Evolutionary conservation across 129 eudicot species (phyloP).

Genomic region (Pseudognaphalium luteoalbum): DNA sequence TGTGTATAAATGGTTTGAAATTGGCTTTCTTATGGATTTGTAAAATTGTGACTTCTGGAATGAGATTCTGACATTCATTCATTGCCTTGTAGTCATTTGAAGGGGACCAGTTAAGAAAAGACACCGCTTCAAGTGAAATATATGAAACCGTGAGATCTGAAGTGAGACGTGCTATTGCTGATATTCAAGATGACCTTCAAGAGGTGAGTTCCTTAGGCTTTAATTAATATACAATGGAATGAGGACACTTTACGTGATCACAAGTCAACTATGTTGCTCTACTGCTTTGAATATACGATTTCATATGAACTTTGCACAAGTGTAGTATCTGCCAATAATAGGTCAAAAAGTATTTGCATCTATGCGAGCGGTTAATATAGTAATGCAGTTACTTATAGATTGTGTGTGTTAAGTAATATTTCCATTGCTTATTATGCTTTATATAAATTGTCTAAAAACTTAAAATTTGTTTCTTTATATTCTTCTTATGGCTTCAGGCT

Average conservation of each 20-base stretch:
- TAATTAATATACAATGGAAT: not conserved
- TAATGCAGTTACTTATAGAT: not conserved
- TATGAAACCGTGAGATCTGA: conserved; percentile 77
- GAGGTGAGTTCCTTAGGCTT: conserved; percentile 39
- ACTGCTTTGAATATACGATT: not conserved
- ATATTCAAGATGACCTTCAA: conserved; percentile 61
- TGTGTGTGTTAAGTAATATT: too few relatives aligned
- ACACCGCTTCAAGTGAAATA: conserved; percentile 44
- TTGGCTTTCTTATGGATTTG: not conserved
- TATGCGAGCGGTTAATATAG: not conserved
- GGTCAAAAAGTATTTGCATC: not conserved
- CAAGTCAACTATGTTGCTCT: not conserved
- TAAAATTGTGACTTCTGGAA: not conserved
- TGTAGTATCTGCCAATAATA: not conserved
- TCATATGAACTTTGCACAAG: not conserved
- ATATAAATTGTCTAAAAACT: conserved; percentile 4
- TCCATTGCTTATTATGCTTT: not conserved
- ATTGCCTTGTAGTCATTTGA: conserved; percentile 34
- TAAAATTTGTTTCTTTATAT: not conserved
- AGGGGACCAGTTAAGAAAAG: conserved; percentile 35
- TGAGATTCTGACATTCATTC: not conserved
- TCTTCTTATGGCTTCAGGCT: conserved; percentile 43
- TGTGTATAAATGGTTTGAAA: not conserved
- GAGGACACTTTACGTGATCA: not conserved
- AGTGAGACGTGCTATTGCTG: conserved; percentile 70